These are phyloP conservation scores for Podaxis rugospora DNA, from an alignment of 768 basidiomycete species.

Conservation along the genomic window DNA sequence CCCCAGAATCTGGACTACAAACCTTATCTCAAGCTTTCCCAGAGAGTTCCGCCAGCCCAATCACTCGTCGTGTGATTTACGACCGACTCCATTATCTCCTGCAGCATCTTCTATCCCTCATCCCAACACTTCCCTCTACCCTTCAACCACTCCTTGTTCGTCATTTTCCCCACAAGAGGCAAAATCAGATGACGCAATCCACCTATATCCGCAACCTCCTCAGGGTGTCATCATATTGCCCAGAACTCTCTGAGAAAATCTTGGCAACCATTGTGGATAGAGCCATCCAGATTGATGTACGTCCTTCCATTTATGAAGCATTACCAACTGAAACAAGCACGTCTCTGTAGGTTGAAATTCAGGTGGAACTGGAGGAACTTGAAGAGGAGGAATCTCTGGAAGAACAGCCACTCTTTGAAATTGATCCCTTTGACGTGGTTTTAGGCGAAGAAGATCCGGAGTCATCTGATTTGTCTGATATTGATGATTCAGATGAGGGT, in stretches of 20 bases:
- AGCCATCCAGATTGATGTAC: slow-evolving; percentile 93
- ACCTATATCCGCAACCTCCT: slow-evolving; percentile 92
- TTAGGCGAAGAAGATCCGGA: slow-evolving; percentile 66
- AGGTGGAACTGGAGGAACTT: slow-evolving; percentile 90
- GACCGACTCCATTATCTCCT: slow-evolving; percentile 84
- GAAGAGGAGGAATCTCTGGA: slow-evolving; percentile 61
- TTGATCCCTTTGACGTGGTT: slow-evolving; percentile 84
- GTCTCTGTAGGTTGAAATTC: slow-evolving; percentile 79
- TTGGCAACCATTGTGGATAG: slow-evolving; percentile 86
- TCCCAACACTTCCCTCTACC: slow-evolving; percentile 88
- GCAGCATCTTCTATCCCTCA: slow-evolving; percentile 79
- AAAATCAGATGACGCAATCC: slow-evolving; percentile 70
- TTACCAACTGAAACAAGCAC: not conserved
- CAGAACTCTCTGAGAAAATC: slow-evolving; percentile 80
- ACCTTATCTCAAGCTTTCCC: slow-evolving; percentile 52
- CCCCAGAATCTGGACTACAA: slow-evolving; percentile 67
- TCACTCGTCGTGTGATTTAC: slow-evolving; percentile 82
- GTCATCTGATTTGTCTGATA: slow-evolving; percentile 29
- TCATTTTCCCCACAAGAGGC: slow-evolving; percentile 92
- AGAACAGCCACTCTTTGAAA: slow-evolving; percentile 48
- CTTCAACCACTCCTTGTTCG: slow-evolving; percentile 80
- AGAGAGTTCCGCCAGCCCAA: slow-evolving; percentile 60
- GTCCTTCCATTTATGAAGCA: slow-evolving; percentile 24
- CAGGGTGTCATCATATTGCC: slow-evolving; percentile 79
- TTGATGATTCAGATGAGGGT: slow-evolving; percentile 43